Conservation (phyloP, 1,139 yeast genomes). For the Barnettozyma hawaiiensis region DNA sequence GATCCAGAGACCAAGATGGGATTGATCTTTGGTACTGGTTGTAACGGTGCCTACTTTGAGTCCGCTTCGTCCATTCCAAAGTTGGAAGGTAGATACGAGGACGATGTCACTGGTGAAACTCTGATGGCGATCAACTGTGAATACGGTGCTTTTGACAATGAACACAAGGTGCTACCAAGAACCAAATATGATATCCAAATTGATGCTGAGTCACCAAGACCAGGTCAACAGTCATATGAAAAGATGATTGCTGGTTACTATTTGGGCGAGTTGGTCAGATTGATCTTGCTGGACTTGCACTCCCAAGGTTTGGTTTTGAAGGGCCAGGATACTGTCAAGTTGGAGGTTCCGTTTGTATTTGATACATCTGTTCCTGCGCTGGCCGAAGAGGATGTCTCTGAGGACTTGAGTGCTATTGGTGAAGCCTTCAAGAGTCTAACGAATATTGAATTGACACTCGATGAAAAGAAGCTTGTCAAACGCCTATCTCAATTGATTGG, state of each 20-base stretch:
- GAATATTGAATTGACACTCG: constrained; percentile 58
- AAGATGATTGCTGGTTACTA: constrained; percentile 97
- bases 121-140: constrained; percentile 98
- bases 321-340: constrained; percentile 58
- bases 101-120: constrained; percentile 56
- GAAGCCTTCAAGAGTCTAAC: constrained; percentile 56
- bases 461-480: constrained; percentile 81
- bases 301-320: constrained; percentile 61
- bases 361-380: constrained; percentile 86
- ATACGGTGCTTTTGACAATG: constrained; percentile 96
- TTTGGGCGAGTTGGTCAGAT: constrained; percentile 86
- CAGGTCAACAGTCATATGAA: constrained; percentile 93
- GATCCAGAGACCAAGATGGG: constrained; percentile 92
- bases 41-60: constrained; percentile 96
- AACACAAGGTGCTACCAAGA: constrained; percentile 77
- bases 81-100: constrained; percentile 62
- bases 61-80: constrained; percentile 70
- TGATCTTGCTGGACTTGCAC: constrained; percentile 69
- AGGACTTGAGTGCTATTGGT: constrained; percentile 73
- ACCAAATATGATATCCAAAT: constrained; percentile 79
- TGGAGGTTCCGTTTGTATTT: constrained; percentile 59
- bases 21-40: constrained; percentile 94
- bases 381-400: constrained; percentile 82
- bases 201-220: constrained; percentile 88
- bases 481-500: constrained; percentile 84